phyloP scores from a whole-genome alignment of 2,329 filamentous ascomycete genomes.

The Knufia fluminis region DNA sequence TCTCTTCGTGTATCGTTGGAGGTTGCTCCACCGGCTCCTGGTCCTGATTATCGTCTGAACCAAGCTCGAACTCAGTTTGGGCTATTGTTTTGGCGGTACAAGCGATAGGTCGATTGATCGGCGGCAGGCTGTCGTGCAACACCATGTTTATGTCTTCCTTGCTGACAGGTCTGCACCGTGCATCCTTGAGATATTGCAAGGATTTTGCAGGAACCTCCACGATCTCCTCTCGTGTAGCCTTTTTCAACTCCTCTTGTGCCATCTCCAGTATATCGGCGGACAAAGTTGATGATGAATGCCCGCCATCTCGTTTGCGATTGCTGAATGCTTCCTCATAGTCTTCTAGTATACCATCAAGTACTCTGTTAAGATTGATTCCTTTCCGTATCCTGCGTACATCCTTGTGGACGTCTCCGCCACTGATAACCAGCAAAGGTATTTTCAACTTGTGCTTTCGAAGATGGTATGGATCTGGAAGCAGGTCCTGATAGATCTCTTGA shows the following conservation, averaged over 20 bases:
- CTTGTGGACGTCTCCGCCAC: constrained; percentile 33
- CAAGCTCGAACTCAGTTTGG: background rate
- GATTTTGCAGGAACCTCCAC: background rate
- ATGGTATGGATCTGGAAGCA: constrained; percentile 20
- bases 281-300: background rate
- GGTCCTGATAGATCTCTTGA: constrained; percentile 16
- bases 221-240: background rate
- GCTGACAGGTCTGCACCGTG: background rate
- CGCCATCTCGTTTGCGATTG: background rate
- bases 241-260: background rate
- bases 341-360: constrained; percentile 4
- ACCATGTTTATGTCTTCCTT: background rate
- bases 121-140: background rate
- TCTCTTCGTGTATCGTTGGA: background rate
- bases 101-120: background rate
- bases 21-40: background rate
- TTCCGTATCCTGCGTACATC: constrained; percentile 35
- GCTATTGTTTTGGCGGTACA: background rate
- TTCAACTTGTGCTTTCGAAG: constrained; percentile 34
- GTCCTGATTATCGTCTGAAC: no score
- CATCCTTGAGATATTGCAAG: background rate
- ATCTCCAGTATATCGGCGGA: background rate
- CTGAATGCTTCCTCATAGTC: background rate
- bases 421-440: constrained; percentile 30
- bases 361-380: constrained; percentile 13